Conservation (phyloP, 2,329 filamentous ascomycete species). For the Nigrograna mackinnonii region DNA sequence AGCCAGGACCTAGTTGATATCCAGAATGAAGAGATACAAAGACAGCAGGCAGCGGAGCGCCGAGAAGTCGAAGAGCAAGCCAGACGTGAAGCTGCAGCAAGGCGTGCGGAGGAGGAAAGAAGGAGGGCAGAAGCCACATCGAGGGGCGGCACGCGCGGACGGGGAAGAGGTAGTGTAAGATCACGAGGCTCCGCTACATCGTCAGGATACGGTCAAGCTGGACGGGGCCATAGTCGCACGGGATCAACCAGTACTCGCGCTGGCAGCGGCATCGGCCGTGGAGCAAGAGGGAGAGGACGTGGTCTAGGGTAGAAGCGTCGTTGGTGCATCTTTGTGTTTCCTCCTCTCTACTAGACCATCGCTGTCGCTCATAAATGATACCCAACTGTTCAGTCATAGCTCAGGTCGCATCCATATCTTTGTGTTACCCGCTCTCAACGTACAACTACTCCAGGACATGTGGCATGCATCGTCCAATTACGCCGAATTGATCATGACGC, state of each 20-base stretch:
- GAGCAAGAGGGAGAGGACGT: slow-evolving; percentile 36
- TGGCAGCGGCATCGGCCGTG: slow-evolving; percentile 49
- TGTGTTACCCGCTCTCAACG: no score
- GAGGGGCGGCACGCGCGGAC: slow-evolving; percentile 39
- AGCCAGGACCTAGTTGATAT: slow-evolving; percentile 84
- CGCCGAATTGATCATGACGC: no score
- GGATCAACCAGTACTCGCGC: slow-evolving; percentile 48
- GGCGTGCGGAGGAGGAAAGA: slow-evolving; percentile 55
- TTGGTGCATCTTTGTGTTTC: no score
- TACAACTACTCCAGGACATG: no score
- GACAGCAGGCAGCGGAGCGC: slow-evolving; percentile 77
- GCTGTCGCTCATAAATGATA: no score
- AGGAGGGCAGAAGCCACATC: slow-evolving; percentile 61
- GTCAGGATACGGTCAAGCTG: slow-evolving; percentile 48
- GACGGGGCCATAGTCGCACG: slow-evolving; percentile 52
- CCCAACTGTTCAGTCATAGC: no score
- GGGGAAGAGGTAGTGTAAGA: slow-evolving; percentile 38
- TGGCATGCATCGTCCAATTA: no score
- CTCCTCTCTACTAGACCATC: no score
- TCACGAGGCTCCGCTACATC: slow-evolving; percentile 33
- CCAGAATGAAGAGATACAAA: slow-evolving; percentile 75
- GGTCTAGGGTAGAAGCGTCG: slow-evolving; percentile 31
- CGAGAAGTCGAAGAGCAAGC: slow-evolving; percentile 78
- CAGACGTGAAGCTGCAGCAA: slow-evolving; percentile 69
- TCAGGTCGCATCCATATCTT: no score